Percentiles rank a stretch among this genome's conserved stretches.
Evolutionary conservation across 1,284 basidiomycete genomes (phyloP).

Genomic region (Porodaedalea pini): DNA sequence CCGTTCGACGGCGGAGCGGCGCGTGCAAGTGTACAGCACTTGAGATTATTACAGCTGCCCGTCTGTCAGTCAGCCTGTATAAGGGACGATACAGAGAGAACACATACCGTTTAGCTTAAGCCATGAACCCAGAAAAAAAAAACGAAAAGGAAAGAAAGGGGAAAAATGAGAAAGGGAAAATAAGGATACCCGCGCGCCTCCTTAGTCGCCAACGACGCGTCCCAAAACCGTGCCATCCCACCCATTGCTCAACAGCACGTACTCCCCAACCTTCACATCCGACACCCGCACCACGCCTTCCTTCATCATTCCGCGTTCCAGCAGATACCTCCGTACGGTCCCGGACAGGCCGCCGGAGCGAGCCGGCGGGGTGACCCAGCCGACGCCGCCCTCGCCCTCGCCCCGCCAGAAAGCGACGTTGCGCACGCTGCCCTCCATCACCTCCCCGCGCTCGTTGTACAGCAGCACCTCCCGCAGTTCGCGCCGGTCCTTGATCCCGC

Average conservation of each 20-base stretch:
- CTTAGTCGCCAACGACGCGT: slow-evolving; percentile 9
- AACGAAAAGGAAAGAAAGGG: not conserved
- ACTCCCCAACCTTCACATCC: slow-evolving; percentile 51
- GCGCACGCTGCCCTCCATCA: slow-evolving; percentile 65
- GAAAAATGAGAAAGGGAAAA: not conserved
- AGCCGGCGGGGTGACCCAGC: slow-evolving; percentile 64
- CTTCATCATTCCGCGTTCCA: slow-evolving; percentile 52
- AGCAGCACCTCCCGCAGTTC: slow-evolving; percentile 55
- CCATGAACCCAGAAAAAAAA: not conserved
- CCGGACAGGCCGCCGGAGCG: slow-evolving; percentile 66
- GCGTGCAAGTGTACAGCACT: not conserved
- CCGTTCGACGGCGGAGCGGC: not conserved
- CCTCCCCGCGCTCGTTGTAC: slow-evolving; percentile 44
- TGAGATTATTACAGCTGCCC: not conserved
- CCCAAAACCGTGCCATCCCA: slow-evolving; percentile 37
- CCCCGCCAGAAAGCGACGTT: slow-evolving; percentile 62
- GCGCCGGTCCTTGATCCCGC: slow-evolving; percentile 35
- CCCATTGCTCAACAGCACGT: slow-evolving; percentile 66
- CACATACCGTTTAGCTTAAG: slow-evolving; percentile 5
- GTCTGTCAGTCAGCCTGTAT: not conserved
- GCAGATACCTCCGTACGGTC: slow-evolving; percentile 59
- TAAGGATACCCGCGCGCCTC: not conserved
- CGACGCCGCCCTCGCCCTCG: not conserved
- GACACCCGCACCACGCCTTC: slow-evolving; percentile 40
- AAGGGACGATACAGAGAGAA: not conserved